Evolutionary conservation across 192 early-diverging fungal genomes (phyloP).

Genomic region (Chytriomyces confervae): DNA sequence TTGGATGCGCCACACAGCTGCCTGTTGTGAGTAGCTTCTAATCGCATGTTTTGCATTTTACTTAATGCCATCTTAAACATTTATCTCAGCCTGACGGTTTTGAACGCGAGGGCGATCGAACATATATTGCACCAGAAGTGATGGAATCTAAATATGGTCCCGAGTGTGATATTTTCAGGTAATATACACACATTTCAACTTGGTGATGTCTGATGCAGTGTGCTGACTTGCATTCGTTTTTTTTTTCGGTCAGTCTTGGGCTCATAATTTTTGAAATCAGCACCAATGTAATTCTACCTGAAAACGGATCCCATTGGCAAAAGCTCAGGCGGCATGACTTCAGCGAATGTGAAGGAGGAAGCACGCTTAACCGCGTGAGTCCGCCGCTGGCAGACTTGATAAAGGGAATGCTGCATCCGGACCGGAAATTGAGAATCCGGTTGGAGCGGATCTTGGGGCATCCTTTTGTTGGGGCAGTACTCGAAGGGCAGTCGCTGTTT

Average conservation of each 20-base stretch:
- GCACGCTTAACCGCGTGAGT: conserved; percentile 46
- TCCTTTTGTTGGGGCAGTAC: conserved; percentile 41
- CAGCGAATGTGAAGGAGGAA: conserved; percentile 55
- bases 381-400: conserved; percentile 67
- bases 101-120: conserved; percentile 89
- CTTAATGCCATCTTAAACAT: not conserved
- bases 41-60: not conserved
- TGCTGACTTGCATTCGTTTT: not conserved
- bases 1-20: conserved; percentile 76
- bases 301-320: conserved; percentile 88
- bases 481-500: conserved; percentile 27
- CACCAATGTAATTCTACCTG: conserved; percentile 85
- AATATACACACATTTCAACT: conserved; percentile 1
- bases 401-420: conserved; percentile 69
- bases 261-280: conserved; percentile 87
- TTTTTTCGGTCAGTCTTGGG: conserved; percentile 70
- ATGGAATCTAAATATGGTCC: conserved; percentile 71
- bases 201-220: not conserved
- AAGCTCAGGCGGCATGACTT: conserved; percentile 80
- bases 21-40: conserved; percentile 58
- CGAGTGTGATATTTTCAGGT: conserved; percentile 88
- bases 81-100: conserved; percentile 36
- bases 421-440: conserved; percentile 60
- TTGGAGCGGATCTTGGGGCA: conserved; percentile 58
- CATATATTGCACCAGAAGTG: conserved; percentile 90